Percentiles rank a stretch among this genome's conserved stretches.
These are phyloP conservation scores for Collybiopsis confluens DNA, from an alignment of 768 basidiomycete genomes.

Conservation along the genomic window DNA sequence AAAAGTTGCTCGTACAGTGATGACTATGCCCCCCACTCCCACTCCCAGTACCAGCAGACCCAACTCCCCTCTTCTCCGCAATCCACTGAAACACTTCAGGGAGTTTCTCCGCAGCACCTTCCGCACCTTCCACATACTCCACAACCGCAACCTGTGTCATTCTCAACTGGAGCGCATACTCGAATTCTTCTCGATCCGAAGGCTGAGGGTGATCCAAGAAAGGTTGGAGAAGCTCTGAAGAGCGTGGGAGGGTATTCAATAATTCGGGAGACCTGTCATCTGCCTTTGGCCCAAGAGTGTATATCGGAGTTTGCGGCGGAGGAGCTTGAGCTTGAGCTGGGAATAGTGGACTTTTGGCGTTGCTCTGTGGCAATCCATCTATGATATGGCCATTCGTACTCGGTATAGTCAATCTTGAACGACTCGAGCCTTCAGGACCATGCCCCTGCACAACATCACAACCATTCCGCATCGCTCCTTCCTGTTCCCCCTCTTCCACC, in stretches of 20 bases:
- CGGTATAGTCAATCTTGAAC: background rate
- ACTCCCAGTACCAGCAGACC: no score
- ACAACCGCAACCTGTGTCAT: constrained; percentile 80
- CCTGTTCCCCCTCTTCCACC: constrained; percentile 23
- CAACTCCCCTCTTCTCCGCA: constrained; percentile 46
- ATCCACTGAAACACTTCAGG: constrained; percentile 86
- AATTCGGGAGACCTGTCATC: no score
- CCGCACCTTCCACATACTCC: constrained; percentile 83
- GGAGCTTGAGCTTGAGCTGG: no score
- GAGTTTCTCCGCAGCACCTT: constrained; percentile 77
- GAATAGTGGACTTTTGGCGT: no score
- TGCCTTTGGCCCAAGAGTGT: constrained; percentile 26
- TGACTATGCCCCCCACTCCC: constrained; percentile 16
- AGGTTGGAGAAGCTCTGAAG: constrained; percentile 39
- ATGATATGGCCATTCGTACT: no score
- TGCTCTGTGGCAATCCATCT: constrained; percentile 4
- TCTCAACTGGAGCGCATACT: constrained; percentile 76
- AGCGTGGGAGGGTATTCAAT: constrained; percentile 33
- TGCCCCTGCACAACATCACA: constrained; percentile 10
- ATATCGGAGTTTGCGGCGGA: constrained; percentile 2
- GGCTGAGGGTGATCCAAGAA: constrained; percentile 45
- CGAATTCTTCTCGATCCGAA: constrained; percentile 59
- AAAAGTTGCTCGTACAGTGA: background rate
- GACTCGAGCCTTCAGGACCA: background rate
- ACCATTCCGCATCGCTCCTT: constrained; percentile 12